Conservation (phyloP, 208 protist species). For the Acanthamoeba royreba region DNA sequence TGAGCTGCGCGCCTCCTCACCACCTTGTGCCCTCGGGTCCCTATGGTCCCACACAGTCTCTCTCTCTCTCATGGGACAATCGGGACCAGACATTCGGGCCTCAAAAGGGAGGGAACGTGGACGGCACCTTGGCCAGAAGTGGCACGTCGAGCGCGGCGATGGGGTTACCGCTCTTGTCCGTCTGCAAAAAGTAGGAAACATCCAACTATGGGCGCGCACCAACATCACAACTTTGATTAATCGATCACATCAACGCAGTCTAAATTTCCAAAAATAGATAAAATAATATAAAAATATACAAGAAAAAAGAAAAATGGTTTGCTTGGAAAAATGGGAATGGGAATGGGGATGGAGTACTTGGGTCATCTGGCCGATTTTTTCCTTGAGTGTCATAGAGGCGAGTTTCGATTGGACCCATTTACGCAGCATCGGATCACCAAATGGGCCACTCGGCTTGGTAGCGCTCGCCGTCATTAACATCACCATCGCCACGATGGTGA, state of each 20-base stretch:
- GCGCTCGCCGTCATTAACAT: neutral
- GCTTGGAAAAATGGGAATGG: neutral
- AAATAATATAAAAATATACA: neutral
- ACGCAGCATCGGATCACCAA: neutral
- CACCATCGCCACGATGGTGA: neutral
- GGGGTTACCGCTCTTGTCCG: neutral
- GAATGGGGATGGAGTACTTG: neutral
- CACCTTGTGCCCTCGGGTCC: no score
- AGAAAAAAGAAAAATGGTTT: neutral
- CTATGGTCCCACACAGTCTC: no score
- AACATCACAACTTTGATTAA: no score
- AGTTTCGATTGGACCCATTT: neutral
- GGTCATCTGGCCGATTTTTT: slow-evolving; percentile 30
- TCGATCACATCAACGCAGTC: no score
- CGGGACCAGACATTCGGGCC: neutral
- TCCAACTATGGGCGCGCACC: neutral
- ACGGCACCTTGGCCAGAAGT: neutral
- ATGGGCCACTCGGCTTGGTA: neutral
- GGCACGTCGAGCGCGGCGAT: neutral
- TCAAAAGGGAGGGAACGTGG: neutral
- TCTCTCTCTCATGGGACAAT: neutral
- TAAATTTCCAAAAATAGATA: neutral
- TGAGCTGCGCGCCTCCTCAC: neutral
- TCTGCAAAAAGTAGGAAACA: neutral
- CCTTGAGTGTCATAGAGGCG: neutral